A percentile compares a stretch with the other conserved stretches of the same genome.
phyloP scores from a whole-genome alignment of 2,329 filamentous ascomycete genomes.

The Cercospora sesami region DNA sequence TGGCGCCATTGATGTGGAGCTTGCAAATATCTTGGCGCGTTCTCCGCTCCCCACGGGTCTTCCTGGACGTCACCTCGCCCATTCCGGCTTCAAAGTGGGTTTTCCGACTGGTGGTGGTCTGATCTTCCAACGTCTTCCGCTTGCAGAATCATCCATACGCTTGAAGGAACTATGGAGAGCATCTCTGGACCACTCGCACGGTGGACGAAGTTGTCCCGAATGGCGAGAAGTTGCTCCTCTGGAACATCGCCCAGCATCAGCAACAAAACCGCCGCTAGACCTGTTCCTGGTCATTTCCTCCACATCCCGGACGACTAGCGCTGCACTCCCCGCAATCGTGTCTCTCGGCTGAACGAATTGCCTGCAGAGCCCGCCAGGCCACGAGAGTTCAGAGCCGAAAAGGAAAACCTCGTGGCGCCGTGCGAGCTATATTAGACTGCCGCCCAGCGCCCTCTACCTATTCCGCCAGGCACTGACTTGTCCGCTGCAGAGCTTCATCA shows the following conservation, averaged over 20 bases:
- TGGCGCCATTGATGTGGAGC: conserved; percentile 2
- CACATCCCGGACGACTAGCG: conserved; percentile 11
- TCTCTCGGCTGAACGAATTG: conserved; percentile 2
- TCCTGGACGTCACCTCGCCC: not conserved
- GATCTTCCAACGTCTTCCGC: no score
- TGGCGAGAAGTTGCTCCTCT: not conserved
- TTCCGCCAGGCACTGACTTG: not conserved
- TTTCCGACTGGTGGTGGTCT: not conserved
- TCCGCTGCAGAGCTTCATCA: not conserved
- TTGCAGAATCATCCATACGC: no score
- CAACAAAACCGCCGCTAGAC: conserved; percentile 4
- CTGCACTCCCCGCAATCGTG: conserved; percentile 1
- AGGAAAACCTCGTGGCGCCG: not conserved
- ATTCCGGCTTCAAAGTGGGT: not conserved
- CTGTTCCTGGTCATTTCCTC: conserved; percentile 5
- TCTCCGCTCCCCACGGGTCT: not conserved
- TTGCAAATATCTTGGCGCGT: not conserved
- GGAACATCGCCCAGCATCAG: not conserved
- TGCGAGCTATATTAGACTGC: not conserved
- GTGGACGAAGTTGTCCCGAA: not conserved
- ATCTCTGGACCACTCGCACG: no score
- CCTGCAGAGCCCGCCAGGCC: conserved; percentile 2
- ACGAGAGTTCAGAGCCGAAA: not conserved
- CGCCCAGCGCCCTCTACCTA: not conserved
- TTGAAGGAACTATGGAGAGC: no score